phyloP scores from a whole-genome alignment of 2,329 filamentous ascomycete genomes.

The Pleurostoma richardsiae region DNA sequence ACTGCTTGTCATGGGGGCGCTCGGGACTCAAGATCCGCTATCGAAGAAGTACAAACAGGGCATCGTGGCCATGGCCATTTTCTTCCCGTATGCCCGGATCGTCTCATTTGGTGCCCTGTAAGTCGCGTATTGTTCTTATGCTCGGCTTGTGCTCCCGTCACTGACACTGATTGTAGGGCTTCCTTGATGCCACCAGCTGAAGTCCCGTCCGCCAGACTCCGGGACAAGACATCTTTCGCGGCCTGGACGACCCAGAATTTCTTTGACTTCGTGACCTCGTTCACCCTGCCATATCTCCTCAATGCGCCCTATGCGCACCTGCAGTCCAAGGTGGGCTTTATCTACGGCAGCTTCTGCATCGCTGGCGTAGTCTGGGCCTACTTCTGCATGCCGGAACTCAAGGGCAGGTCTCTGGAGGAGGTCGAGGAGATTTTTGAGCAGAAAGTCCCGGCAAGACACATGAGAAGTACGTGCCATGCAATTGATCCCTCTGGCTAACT shows the following conservation, averaged over 20 bases:
- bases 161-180: too few species aligned
- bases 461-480: too few species aligned
- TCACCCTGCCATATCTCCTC: not conserved
- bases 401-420: constrained; percentile 4
- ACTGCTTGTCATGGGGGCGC: too few species aligned
- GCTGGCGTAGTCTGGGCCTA: constrained; percentile 1
- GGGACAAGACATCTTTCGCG: not conserved
- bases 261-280: not conserved
- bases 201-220: not conserved
- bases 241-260: not conserved
- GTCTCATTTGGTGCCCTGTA: too few species aligned
- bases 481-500: too few species aligned
- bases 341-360: constrained; percentile 5
- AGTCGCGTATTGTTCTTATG: too few species aligned
- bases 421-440: constrained; percentile 4
- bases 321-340: not conserved
- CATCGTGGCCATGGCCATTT: too few species aligned
- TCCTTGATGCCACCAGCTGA: not conserved
- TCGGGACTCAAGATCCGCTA: too few species aligned
- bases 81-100: too few species aligned
- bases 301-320: not conserved
- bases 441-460: not conserved
- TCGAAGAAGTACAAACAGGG: too few species aligned
- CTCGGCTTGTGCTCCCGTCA: too few species aligned
- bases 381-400: constrained; percentile 6